Conservation (phyloP, 2,329 filamentous ascomycete genomes). For the Aspergillus sp. region DNA sequence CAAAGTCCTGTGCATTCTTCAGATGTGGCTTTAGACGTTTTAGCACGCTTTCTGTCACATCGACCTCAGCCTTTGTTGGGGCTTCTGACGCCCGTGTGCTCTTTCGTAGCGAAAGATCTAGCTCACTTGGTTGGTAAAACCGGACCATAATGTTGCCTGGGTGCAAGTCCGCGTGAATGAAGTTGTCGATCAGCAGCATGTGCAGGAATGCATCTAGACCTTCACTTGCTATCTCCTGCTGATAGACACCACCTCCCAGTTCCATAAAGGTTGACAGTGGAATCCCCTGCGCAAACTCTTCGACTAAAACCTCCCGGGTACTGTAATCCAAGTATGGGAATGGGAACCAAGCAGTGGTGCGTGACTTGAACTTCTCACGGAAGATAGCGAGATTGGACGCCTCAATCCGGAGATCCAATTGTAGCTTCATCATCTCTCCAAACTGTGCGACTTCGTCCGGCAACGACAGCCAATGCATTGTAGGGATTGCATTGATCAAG, state of each 20-base stretch:
- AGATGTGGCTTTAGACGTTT: conserved; percentile 69
- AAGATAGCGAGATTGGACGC: conserved; percentile 81
- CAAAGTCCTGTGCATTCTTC: conserved; percentile 64
- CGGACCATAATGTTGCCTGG: conserved; percentile 99
- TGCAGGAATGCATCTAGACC: conserved; percentile 91
- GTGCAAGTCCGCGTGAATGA: conserved; percentile 92
- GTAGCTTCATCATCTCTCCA: conserved; percentile 97
- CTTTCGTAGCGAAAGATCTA: conserved; percentile 54
- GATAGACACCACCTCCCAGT: conserved; percentile 85
- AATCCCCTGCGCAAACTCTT: conserved; percentile 93
- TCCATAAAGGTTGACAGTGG: conserved; percentile 84
- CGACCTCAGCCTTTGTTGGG: conserved; percentile 49
- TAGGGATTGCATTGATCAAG: conserved; percentile 77
- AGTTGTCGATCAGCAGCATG: conserved; percentile 96
- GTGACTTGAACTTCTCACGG: conserved; percentile 79
- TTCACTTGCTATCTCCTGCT: conserved; percentile 89
- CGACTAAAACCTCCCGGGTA: conserved; percentile 83
- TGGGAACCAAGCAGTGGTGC: conserved; percentile 93
- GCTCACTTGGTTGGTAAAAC: conserved; percentile 77
- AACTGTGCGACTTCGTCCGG: conserved; percentile 93
- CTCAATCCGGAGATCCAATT: conserved; percentile 91
- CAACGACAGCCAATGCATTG: conserved; percentile 93
- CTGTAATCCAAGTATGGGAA: conserved; percentile 90
- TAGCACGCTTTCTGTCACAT: conserved; percentile 83
- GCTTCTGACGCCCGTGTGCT: conserved; percentile 37